Conservation (phyloP, 371 early-diverging fungal species). For the Mortierella sp. region DNA sequence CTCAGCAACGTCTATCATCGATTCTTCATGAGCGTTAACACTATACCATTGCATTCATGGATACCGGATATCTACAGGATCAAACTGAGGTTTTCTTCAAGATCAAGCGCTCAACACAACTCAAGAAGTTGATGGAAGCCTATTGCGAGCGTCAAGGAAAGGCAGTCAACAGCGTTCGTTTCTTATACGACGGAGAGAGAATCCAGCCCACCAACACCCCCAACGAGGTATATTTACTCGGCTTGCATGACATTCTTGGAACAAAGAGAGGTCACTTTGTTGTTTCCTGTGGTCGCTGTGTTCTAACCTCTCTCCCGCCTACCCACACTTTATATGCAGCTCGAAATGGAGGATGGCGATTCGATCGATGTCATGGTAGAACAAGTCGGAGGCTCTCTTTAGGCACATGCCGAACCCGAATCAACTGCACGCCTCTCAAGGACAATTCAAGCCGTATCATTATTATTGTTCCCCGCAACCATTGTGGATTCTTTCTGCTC, state of each 20-base stretch:
- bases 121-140: conserved; percentile 93
- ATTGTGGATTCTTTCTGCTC: too few relatives aligned
- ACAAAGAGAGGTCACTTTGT: too few relatives aligned
- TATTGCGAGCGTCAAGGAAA: conserved; percentile 88
- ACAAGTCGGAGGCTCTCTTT: conserved; percentile 82
- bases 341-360: conserved; percentile 96
- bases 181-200: conserved; percentile 90
- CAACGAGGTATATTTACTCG: conserved; percentile 64
- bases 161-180: conserved; percentile 79
- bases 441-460: too few relatives aligned
- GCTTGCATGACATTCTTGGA: too few relatives aligned
- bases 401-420: conserved; percentile 6
- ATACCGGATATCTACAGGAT: conserved; percentile 59
- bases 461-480: too few relatives aligned
- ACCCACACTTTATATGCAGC: conserved; percentile 57
- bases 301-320: too few relatives aligned
- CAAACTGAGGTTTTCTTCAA: conserved; percentile 90
- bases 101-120: conserved; percentile 89
- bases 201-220: conserved; percentile 84
- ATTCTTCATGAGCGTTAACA: too few relatives aligned
- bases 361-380: conserved; percentile 93
- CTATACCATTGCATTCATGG: too few relatives aligned
- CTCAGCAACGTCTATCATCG: not conserved
- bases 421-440: too few relatives aligned
- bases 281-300: too few relatives aligned